Evolutionary conservation across 208 protist genomes (phyloP), one percentile per base, ranked within the genome.

Genomic region (Acanthamoeba triangularis): DNA sequence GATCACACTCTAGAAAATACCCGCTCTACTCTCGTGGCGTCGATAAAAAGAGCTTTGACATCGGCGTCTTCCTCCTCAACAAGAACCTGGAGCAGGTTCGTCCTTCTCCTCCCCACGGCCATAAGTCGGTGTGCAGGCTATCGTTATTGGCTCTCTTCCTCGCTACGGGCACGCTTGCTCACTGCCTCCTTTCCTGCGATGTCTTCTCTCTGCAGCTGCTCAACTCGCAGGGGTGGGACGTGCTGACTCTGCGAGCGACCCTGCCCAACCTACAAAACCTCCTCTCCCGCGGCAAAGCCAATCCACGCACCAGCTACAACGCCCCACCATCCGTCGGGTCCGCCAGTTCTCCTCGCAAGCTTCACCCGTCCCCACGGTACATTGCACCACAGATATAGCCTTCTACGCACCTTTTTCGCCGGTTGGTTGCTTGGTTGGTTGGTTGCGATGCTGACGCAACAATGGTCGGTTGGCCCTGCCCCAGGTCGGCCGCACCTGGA

Each of bases 61-160:
- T 93, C 23, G 93, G 93, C 54, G 93, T 95, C 11, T 95, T 95
- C 61, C 84, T 95, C 13, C 93, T 95, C n/a, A 95, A 95, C 80
- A 95, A 93, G 44, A 49, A 95, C 41, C 25, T 95, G 3, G 93
- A 95, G 76, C 93, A 95, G 52, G 74, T 95, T 28, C 78, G 41
- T 82, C 5, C n/a, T 30, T 49, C 3, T 49, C 76, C 30, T 6
- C 37, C 1, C n/a, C 30, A 1, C 30, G 1, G 35, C 30, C 2
- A 54, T 47, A 2, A 8, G 14, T 35, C 30, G 76, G 13, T n/a
- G 18, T 84, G 33, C n/a, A n/a, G n/a, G n/a, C n/a, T 37, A 56
- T n/a, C 11, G 10, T 0, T 61, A 59, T 35, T 25, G 13, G 11
- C 33, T 52, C n/a, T 87, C n/a, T 61, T 87, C 44, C 25, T 61